Evolutionary conservation across 768 basidiomycete species (phyloP).

Genomic region (Sarcodon sp.): DNA sequence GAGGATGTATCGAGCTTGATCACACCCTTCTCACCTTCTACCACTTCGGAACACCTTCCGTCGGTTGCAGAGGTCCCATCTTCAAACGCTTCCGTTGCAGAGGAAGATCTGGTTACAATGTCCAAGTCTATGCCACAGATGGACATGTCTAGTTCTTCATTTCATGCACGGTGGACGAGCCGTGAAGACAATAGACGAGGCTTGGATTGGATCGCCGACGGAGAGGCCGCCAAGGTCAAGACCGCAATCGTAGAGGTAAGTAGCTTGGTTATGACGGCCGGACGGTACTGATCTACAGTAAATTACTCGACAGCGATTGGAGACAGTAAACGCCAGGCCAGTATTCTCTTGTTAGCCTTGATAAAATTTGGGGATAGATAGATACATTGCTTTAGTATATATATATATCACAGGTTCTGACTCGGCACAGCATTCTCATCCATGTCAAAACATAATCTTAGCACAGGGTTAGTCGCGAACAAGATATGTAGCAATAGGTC

Average conservation of each 20-base stretch:
- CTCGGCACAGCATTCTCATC: no score
- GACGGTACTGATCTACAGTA: conserved; percentile 1
- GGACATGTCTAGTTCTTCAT: conserved; percentile 31
- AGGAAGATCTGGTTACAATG: conserved; percentile 61
- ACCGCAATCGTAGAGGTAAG: conserved; percentile 65
- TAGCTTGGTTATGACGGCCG: conserved; percentile 3
- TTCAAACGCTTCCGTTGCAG: conserved; percentile 31
- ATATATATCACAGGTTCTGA: conserved; percentile 8
- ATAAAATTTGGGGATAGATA: neutral
- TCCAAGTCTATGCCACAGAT: conserved; percentile 69
- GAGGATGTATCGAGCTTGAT: conserved; percentile 1
- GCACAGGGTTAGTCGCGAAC: neutral
- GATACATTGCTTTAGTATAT: conserved; percentile 1
- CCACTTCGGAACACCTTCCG: conserved; percentile 35
- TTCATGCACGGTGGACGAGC: conserved; percentile 22
- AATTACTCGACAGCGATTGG: conserved; percentile 41
- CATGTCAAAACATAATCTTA: no score
- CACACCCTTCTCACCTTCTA: conserved; percentile 34
- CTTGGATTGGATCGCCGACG: conserved; percentile 32
- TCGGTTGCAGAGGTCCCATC: conserved; percentile 38
- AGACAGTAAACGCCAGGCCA: conserved; percentile 56
- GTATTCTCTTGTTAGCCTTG: conserved; percentile 45
- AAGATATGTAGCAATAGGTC: neutral
- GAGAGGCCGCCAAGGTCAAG: conserved; percentile 31
- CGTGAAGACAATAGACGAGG: conserved; percentile 18